Evolutionary conservation across 2,329 filamentous ascomycete genomes (phyloP), one percentile per base, ranked within the genome.

Genomic region (Fusarium cyanostomum): DNA sequence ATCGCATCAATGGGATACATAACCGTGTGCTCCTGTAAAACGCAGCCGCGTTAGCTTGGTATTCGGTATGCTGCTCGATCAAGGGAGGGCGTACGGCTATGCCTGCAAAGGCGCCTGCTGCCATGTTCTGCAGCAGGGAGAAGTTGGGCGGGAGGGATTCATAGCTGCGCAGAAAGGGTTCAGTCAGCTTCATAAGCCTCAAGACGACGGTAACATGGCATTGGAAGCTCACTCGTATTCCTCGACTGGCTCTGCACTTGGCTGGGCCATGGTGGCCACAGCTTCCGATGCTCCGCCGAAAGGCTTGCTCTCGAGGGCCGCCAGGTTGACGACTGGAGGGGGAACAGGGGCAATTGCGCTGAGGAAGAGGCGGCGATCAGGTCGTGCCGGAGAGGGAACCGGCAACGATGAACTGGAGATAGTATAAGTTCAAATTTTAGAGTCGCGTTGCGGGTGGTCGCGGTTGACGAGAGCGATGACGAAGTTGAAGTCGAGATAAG

Each of bases 1-100:
- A 99, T 91, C 69, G 96, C 88, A 81, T 99, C 95, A 74, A 99
- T 91, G 16, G 95, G 95, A 76, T 99, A 99, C 95, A 99, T 98
- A 72, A 97, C 94, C 58, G 94, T 96, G 79, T 98, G 94, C 81
- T 98, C 94, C 94, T 97, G 69, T 48, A 60, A 18, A 24, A 24
- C 31, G 24, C 50, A 50, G 11, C 37, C 70, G 59, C 70, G 66
- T 67, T 59, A 60, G 44, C 57, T 43, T 41, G 28, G 15, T 27
- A 21, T 54, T 28, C 44, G n/a, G 13, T 33, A 15, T 52, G 18
- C 21, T 53, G 28, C 21, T 45, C 27, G 43, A 12, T 35, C 39
- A 28, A 42, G 28, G 38, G 33, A 49, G 21, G 24, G 74, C 89
- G 71, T 88, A 96, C 92, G 72, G 94, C 92, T 80, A 97, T 96